Percentiles rank a stretch among this genome's conserved stretches.
Conservation (phyloP, 192 early-diverging fungal species). For the Rhizoclosmatium globosum region DNA sequence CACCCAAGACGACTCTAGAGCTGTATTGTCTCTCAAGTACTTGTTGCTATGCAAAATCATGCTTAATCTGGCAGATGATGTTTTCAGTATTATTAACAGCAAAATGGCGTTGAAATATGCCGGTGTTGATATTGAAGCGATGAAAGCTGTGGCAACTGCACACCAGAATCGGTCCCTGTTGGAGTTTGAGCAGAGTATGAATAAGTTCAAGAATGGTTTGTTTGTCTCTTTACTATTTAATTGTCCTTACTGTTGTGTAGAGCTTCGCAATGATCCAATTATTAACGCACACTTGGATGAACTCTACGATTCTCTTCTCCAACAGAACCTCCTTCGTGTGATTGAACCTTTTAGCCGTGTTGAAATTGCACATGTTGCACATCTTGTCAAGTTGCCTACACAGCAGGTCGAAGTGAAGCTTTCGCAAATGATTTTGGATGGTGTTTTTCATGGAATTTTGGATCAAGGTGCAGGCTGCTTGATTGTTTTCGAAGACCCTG, state of each 20-base stretch:
- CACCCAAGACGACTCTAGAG: slow-evolving; percentile 85
- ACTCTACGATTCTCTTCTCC: slow-evolving; percentile 95
- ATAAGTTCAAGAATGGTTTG: slow-evolving; percentile 83
- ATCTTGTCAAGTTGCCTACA: slow-evolving; percentile 91
- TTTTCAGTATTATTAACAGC: slow-evolving; percentile 87
- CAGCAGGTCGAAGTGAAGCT: slow-evolving; percentile 96
- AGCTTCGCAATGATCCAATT: slow-evolving; percentile 92
- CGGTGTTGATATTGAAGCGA: slow-evolving; percentile 88
- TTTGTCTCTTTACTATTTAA: slow-evolving; percentile 21
- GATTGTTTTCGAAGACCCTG: slow-evolving; percentile 92
- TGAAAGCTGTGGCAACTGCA: slow-evolving; percentile 93
- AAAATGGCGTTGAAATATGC: slow-evolving; percentile 92
- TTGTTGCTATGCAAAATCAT: slow-evolving; percentile 99
- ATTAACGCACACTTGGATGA: slow-evolving; percentile 91
- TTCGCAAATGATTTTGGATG: slow-evolving; percentile 99
- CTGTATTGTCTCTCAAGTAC: slow-evolving; percentile 93
- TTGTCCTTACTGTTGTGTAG: slow-evolving; percentile 46
- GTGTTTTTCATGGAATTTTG: slow-evolving; percentile 92
- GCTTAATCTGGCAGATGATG: slow-evolving; percentile 96
- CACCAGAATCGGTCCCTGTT: slow-evolving; percentile 96
- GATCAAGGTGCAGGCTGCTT: slow-evolving; percentile 97
- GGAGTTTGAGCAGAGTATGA: slow-evolving; percentile 93
- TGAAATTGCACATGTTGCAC: slow-evolving; percentile 94
- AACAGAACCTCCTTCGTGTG: slow-evolving; percentile 95
- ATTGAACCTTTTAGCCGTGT: slow-evolving; percentile 99